These are phyloP conservation scores for Calonectria multiphialidica DNA, from an alignment of 2,329 filamentous ascomycete genomes.

Conservation along the genomic window DNA sequence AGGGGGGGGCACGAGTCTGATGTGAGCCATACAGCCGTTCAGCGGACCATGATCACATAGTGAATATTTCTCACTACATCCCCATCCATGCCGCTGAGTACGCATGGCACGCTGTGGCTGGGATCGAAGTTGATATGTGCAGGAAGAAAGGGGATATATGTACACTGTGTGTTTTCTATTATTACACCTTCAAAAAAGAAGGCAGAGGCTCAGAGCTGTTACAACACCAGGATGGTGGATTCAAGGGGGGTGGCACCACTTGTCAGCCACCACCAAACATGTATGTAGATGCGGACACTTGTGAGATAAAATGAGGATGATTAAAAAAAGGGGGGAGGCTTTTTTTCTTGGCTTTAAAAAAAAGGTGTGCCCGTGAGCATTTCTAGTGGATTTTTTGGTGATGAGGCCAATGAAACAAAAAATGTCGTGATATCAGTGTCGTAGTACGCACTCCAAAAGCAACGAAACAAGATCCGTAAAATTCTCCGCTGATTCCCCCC, in stretches of 20 bases:
- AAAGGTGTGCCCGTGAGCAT: neutral
- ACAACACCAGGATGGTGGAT: neutral
- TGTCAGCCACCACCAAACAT: neutral
- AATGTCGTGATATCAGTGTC: conserved; percentile 10
- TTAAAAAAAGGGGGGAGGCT: neutral
- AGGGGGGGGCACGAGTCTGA: neutral
- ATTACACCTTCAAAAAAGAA: neutral
- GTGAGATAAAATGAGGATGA: neutral
- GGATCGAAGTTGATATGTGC: too few species aligned
- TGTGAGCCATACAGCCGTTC: neutral
- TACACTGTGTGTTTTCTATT: neutral
- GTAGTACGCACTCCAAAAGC: conserved; percentile 4
- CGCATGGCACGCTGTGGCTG: neutral
- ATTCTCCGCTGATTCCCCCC: neutral
- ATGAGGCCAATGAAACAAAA: neutral
- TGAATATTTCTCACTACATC: too few species aligned
- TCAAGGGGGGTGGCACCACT: neutral
- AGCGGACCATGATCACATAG: too few species aligned
- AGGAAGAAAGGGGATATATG: neutral
- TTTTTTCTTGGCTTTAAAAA: neutral
- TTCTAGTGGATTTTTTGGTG: neutral
- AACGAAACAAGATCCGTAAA: neutral
- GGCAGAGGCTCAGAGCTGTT: neutral
- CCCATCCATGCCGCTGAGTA: too few species aligned
- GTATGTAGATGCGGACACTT: neutral